Evolutionary conservation across 148 eudicot species (phyloP), one percentile per base, ranked within the genome.

Genomic region (Arbutus unedo): DNA sequence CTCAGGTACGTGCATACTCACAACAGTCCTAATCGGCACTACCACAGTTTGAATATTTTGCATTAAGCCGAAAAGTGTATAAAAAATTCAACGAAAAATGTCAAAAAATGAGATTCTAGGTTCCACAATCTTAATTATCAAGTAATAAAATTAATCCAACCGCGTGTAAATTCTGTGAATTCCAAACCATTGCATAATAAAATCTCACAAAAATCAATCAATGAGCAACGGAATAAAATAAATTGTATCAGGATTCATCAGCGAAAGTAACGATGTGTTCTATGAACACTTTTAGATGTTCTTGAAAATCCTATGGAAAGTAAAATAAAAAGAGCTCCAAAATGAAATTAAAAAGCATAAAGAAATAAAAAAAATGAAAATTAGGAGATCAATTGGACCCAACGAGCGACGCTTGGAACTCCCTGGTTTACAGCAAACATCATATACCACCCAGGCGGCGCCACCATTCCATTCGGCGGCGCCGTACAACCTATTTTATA

Each of bases 361-460:
- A 0, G 0, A 57, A 60, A 6, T 21, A 0, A 57, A 57, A n/a
- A 0, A 8, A 60, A 7, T 23, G 71, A 66, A 19, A n/a, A 31
- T 50, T 89, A 93, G 19, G 75, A 31, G 68, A 79, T 84, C 70
- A 96, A 44, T 31, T 89, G 92, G 51, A 94, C 89, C 98, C 98
- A 96, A 44, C 78, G 81, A 2, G 98, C 98, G 1, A 93, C 85
- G 81, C 98, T 94, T 6, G 98, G 98, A 41, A 94, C 95, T 0
- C 95, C 97, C 68, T 85, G 89, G 56, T 94, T 93, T 55, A 96
- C 97, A 4, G 89, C 97, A 55, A 94, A 96, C 86, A 94, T 81
- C 98, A 96, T 96, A 74, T 96, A 96, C 21, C 90, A 96, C 18
- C 95, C 91, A 0, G 98, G 98, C 78, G 98, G 98, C 59, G 98